Base-by-base conservation (phyloP, 2,329 filamentous ascomycete genomes). In the Xylariaceae sp. region DNA sequence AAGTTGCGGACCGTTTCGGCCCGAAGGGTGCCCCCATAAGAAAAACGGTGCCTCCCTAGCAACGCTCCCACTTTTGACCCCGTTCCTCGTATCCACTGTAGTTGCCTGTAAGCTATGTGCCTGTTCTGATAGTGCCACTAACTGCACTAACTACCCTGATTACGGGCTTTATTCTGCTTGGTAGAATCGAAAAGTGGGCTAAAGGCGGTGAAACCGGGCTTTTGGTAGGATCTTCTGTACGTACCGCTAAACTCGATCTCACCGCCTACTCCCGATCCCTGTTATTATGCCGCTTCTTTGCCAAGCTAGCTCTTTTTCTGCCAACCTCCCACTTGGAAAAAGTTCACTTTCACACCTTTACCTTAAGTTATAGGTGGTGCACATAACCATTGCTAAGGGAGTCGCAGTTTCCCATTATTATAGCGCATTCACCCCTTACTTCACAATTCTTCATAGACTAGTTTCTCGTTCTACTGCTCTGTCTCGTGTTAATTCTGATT, bases 281-380 rank as follows among this genome's bases (percentile, higher is more conserved):
- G 20, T 36, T 20, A 46, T 29, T 27, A n/a, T 45, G 10, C 26
- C 37, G 39, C 20, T 24, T 36, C 6, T 30, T 35, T 56, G 50
- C 51, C 39, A 48, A 52, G 50, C 52, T 45, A 53, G 42, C 27
- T 50, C 53, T 59, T 66, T 66, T 67, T 66, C 64, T 67, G 64
- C 64, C 62, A 40, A 11, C 41, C 18, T 53, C 59, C 60, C 23
- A 21, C 30, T 24, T 45, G 13, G 45, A 53, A 50, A 57, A 63
- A 62, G 48, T 53, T 58, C 24, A 21, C 42, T 43, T 40, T 23
- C 4, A 26, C 23, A 29, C 44, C 9, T 29, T 30, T 27, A 23
- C 23, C 20, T 30, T 33, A n/a, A 3, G 3, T 29, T 3, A 32
- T 21, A 50, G 18, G 47, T 26, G 42, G 6, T 44, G 11, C 13